Evolutionary conservation across 306 rosid species (phyloP).

Genomic region (Gastrolobium villosum): DNA sequence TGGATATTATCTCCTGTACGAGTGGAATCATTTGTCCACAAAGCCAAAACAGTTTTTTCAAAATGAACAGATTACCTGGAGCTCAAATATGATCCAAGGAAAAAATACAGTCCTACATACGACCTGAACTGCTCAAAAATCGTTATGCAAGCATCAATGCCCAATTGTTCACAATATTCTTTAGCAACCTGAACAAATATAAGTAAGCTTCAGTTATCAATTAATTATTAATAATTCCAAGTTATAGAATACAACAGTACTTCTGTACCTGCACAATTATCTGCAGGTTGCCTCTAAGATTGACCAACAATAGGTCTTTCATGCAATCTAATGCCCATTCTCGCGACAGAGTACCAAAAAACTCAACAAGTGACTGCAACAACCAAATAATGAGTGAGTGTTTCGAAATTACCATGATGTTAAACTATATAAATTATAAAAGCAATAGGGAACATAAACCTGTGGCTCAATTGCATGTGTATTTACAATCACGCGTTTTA

Average conservation of each 20-base stretch:
- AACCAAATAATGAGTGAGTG: slow-evolving; percentile 45
- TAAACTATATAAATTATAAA: slow-evolving; percentile 40
- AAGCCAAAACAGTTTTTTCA: slow-evolving; percentile 27
- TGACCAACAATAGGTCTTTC: slow-evolving; percentile 98
- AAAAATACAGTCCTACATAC: slow-evolving; percentile 96
- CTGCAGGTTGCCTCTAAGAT: slow-evolving; percentile 98
- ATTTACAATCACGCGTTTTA: slow-evolving; percentile 94
- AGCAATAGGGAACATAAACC: slow-evolving; percentile 61
- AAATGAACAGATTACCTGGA: slow-evolving; percentile 72
- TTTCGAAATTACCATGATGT: slow-evolving; percentile 14
- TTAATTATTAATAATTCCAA: slow-evolving; percentile 14
- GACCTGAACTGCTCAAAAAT: slow-evolving; percentile 98
- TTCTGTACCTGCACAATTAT: slow-evolving; percentile 89
- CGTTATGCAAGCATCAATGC: slow-evolving; percentile 91
- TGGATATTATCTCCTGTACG: slow-evolving; percentile 30
- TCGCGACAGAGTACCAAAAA: slow-evolving; percentile 90
- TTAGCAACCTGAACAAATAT: slow-evolving; percentile 81
- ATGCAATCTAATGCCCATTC: slow-evolving; percentile 99
- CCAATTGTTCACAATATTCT: slow-evolving; percentile 98
- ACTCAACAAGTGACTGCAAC: slow-evolving; percentile 93
- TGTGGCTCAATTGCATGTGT: slow-evolving; percentile 99
- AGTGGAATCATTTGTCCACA: slow-evolving; percentile 16
- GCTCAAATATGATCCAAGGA: slow-evolving; percentile 96
- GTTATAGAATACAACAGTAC: slow-evolving; percentile 8
- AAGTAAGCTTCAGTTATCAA: slow-evolving; percentile 43